phyloP scores from a whole-genome alignment of 768 basidiomycete genomes.

The Boletus huronensis region DNA sequence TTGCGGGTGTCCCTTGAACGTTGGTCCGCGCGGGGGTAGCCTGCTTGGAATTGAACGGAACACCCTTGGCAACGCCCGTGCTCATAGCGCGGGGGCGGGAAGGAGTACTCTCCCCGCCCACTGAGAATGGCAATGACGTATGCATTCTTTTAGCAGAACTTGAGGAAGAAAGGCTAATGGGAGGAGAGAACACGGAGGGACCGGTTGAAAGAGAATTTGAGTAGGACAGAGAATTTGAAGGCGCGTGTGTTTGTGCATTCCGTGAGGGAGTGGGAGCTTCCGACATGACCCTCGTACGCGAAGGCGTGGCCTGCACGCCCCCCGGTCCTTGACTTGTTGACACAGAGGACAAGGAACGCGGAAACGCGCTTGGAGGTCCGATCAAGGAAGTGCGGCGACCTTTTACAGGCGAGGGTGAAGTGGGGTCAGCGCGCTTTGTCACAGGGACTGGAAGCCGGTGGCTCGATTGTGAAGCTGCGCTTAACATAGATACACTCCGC shows the following conservation, averaged over 20 bases:
- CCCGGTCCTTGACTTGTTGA: slow-evolving; percentile 14
- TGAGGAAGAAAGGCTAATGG: slow-evolving; percentile 40
- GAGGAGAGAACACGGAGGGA: slow-evolving; percentile 26
- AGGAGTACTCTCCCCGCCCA: slow-evolving; percentile 7
- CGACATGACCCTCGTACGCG: slow-evolving; percentile 44
- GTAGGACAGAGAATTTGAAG: slow-evolving; percentile 23
- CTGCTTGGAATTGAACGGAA: slow-evolving; percentile 11
- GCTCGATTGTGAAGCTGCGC: slow-evolving; percentile 32
- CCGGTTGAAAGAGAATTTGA: slow-evolving; percentile 27
- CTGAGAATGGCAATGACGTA: slow-evolving; percentile 29
- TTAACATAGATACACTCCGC: slow-evolving; percentile 38
- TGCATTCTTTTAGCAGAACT: slow-evolving; percentile 34
- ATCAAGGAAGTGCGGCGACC: slow-evolving; percentile 27
- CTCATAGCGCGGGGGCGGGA: slow-evolving; percentile 20
- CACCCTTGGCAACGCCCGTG: slow-evolving; percentile 3
- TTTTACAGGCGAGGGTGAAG: slow-evolving; percentile 28
- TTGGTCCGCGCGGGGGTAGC: slow-evolving; percentile 12
- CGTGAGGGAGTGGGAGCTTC: slow-evolving; percentile 33
- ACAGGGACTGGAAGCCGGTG: slow-evolving; percentile 41
- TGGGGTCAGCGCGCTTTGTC: slow-evolving; percentile 25
- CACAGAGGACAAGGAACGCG: slow-evolving; percentile 17
- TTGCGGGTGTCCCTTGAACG: slow-evolving; percentile 16
- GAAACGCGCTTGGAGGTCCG: slow-evolving; percentile 28
- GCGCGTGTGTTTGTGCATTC: slow-evolving; percentile 23
- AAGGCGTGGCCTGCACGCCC: slow-evolving; percentile 34